Percentiles rank a stretch among this genome's conserved stretches.
Conservation (phyloP, 1,139 yeast species). For the Protomyces pachydermus region DNA sequence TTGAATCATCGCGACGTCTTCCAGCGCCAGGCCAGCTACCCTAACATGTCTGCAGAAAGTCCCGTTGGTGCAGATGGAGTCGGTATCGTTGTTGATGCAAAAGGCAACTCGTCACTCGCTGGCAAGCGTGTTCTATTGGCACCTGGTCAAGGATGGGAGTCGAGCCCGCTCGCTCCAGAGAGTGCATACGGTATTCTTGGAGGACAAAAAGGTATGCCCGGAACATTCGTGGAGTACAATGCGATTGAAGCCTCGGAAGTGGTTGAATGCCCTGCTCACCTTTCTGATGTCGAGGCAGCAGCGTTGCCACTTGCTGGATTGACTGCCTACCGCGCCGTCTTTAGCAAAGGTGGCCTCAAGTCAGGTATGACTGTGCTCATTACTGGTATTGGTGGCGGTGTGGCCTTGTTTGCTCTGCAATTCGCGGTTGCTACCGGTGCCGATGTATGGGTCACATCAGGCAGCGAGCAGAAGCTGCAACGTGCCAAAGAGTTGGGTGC, state of each 20-base stretch:
- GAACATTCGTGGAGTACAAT: constrained; percentile 31
- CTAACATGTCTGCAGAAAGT: constrained; percentile 30
- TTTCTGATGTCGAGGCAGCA: constrained; percentile 32
- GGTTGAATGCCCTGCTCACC: constrained; percentile 30
- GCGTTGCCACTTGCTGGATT: constrained; percentile 33
- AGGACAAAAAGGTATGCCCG: constrained; percentile 31
- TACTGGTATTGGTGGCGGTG: constrained; percentile 35
- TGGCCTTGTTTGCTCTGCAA: constrained; percentile 32
- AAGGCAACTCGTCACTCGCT: constrained; percentile 5
- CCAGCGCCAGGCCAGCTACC: constrained; percentile 32
- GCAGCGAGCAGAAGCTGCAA: constrained; percentile 30
- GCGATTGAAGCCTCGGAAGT: constrained; percentile 25
- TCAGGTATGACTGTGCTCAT: constrained; percentile 27
- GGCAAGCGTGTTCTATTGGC: constrained; percentile 30
- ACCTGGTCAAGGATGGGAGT: constrained; percentile 32
- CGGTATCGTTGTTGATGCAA: constrained; percentile 30
- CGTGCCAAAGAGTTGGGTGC: constrained; percentile 30
- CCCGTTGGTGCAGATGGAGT: constrained; percentile 33
- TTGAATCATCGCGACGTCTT: constrained; percentile 34
- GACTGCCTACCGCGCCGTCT: constrained; percentile 32
- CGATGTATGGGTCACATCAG: constrained; percentile 32
- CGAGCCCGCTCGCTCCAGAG: constrained; percentile 29
- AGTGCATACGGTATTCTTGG: constrained; percentile 31
- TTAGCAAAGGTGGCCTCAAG: constrained; percentile 26
- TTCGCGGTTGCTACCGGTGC: constrained; percentile 33